Evolutionary conservation across 2,329 filamentous ascomycete genomes (phyloP), one percentile per base, ranked within the genome.

Genomic region (Rachicladosporium sp.): DNA sequence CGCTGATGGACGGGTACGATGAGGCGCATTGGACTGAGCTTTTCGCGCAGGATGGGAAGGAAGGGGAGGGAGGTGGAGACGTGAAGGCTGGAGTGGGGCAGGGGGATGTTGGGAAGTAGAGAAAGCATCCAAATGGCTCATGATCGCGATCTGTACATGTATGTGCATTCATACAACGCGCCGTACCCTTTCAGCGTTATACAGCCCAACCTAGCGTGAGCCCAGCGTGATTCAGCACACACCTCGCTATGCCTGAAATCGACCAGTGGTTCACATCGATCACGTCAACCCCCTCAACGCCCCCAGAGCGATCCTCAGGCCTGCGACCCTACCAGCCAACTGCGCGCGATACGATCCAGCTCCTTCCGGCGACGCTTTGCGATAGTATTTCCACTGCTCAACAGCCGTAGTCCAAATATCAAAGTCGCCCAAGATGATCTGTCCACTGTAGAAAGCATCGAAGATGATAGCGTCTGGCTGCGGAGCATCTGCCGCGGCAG

Each of bases 401-500:
- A 59, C 54, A 27, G 67, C 47, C 1, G 64, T 64, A 41, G 62
- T 57, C 37, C 58, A 44, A 19, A 68, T 40, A 36, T 62, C 54
- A 36, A 69, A 56, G 42, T 68, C 62, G 3, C 60, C 64, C 41
- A 69, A 54, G 10, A 68, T 54, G 42, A 64, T 64, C 45, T 69
- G 64, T 9, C 67, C 67, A 6, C 64, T 66, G 42, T 61, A 60
- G 46, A 69, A 65, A 19, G 62, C 50, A 42, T 69, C 66, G 38
- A 68, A 60, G 29, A 61, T 57, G 36, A 57, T 48, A 3, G 51
- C 50, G 40, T 61, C 56, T 13, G 52, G 50, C 19, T 45, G 48
- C 6, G 50, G 50, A 10, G 43, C 35, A 27, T 27, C 23, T 27
- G 23, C 23, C 8, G 23, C 6, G 23, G 23, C 23, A 27, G 23